A percentile compares a stretch with the other conserved stretches of the same genome.
Conservation (phyloP, 2,329 filamentous ascomycete genomes). For the Talaromyces sp. region DNA sequence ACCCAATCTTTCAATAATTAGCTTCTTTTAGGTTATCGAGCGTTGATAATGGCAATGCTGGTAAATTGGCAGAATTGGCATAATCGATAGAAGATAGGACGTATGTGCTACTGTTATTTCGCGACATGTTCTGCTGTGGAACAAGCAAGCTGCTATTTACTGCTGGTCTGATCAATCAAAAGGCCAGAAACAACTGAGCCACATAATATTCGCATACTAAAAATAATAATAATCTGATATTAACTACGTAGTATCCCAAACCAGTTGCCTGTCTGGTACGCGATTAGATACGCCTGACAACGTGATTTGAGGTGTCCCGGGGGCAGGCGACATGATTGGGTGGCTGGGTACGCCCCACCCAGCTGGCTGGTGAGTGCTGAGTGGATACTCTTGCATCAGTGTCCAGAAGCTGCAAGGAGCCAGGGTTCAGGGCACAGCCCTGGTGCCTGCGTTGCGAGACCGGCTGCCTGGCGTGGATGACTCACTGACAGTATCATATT, state of each 20-base stretch:
- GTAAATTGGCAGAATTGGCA: not conserved
- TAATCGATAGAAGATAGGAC: not conserved
- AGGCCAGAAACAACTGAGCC: not conserved
- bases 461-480: not conserved
- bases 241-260: no score
- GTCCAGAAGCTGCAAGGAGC: slow-evolving; percentile 19
- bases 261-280: not conserved
- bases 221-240: not conserved
- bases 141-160: not conserved
- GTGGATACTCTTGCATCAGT: slow-evolving; percentile 17
- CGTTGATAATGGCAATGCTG: not conserved
- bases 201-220: not conserved
- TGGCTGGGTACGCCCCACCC: not conserved
- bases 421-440: slow-evolving; percentile 25
- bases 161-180: not conserved
- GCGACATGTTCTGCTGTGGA: not conserved
- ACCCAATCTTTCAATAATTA: no score
- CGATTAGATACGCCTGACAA: not conserved
- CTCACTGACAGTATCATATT: not conserved
- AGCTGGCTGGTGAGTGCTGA: not conserved
- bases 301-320: no score
- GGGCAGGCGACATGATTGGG: not conserved
- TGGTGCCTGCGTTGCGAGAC: not conserved
- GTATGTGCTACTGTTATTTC: no score
- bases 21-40: not conserved